Base-by-base conservation (phyloP, 371 early-diverging fungal species). In the Mucor circinelloides region DNA sequence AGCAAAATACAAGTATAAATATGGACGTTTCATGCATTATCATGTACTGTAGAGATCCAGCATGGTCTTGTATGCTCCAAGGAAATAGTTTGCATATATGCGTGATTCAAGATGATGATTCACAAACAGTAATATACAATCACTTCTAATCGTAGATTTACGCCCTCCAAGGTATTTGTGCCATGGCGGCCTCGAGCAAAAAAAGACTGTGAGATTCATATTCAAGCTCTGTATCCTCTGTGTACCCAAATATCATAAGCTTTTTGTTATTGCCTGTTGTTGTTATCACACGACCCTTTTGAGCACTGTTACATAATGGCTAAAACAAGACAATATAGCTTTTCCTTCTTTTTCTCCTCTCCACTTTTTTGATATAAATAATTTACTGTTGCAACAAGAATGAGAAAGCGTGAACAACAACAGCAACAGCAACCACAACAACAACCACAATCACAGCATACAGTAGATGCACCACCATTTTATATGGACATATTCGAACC, bases 401-500 rank as follows among this genome's bases (percentile, higher is more conserved):
- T 44, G 44, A 50, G 50, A 50, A 50, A 50, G 25, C 50, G 50
- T 50, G 50, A 50, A 50, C 46, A 46, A 5, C 44, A 44, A 13
- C 40, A 40, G 7, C 21, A 46, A 4, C 46, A 46, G 17, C 46
- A 46, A 5, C 46, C 17, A 5, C 46, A 46, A 46, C 50, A 21
- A 25, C 50, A 50, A 23, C 13, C 12, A 12, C 50, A 50, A 50
- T 23, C 50, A 50, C 36, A 36, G 36, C 36, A 36, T 13, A 36
- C 12, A 36, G 2, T 36, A 36, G 36, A 13, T 13, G 25, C 50
- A 61, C 42, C 23, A 25, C 31, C n/a, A 7, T 62, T 42, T 21
- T 70, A 44, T 15, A 36, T 61, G 42, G 66, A 66, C 42, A 63
- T 70, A 19, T 70, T 70, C 42, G 70, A 70, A 31, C 66, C 70